phyloP scores from a whole-genome alignment of 1,284 basidiomycete species.

The Boletus holoroseus region DNA sequence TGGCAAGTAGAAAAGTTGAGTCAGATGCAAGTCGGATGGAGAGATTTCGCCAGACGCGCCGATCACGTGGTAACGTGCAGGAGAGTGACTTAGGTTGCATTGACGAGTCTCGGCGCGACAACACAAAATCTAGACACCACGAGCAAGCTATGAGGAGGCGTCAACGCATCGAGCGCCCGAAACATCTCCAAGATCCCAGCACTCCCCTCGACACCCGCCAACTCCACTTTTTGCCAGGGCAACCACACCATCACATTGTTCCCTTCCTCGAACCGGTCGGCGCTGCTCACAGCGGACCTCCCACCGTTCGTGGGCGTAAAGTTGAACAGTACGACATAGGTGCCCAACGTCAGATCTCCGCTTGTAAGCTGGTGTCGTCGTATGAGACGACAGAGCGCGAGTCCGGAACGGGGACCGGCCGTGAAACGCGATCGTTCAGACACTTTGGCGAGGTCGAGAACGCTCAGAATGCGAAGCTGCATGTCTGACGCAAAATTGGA shows the following conservation, averaged over 20 bases:
- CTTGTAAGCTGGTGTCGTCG: slow-evolving; percentile 18
- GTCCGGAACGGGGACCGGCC: slow-evolving; percentile 17
- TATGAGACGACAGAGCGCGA: slow-evolving; percentile 29
- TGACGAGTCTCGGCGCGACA: slow-evolving; percentile 3
- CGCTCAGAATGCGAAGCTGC: slow-evolving; percentile 32
- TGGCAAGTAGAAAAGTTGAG: background rate
- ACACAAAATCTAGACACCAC: slow-evolving; percentile 30
- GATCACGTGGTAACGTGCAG: slow-evolving; percentile 15
- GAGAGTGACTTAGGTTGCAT: slow-evolving; percentile 1
- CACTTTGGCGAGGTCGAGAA: slow-evolving; percentile 29
- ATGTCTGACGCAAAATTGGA: slow-evolving; percentile 31
- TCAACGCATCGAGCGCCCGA: slow-evolving; percentile 26
- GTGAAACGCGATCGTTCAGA: slow-evolving; percentile 13
- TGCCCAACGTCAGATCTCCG: slow-evolving; percentile 25
- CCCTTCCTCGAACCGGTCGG: slow-evolving; percentile 23
- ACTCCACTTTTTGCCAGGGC: slow-evolving; percentile 31
- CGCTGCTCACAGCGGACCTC: slow-evolving; percentile 15
- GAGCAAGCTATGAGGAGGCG: slow-evolving; percentile 29
- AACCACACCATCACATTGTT: slow-evolving; percentile 29
- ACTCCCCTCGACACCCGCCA: slow-evolving; percentile 11
- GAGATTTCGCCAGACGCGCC: background rate
- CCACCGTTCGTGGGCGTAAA: slow-evolving; percentile 18
- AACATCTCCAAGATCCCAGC: slow-evolving; percentile 19
- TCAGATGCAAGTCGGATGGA: background rate
- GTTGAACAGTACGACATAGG: slow-evolving; percentile 31